Evolutionary conservation across 495 filamentous ascomycete species (phyloP), one percentile per base, ranked within the genome.

Genomic region (Trichoderma reesei): DNA sequence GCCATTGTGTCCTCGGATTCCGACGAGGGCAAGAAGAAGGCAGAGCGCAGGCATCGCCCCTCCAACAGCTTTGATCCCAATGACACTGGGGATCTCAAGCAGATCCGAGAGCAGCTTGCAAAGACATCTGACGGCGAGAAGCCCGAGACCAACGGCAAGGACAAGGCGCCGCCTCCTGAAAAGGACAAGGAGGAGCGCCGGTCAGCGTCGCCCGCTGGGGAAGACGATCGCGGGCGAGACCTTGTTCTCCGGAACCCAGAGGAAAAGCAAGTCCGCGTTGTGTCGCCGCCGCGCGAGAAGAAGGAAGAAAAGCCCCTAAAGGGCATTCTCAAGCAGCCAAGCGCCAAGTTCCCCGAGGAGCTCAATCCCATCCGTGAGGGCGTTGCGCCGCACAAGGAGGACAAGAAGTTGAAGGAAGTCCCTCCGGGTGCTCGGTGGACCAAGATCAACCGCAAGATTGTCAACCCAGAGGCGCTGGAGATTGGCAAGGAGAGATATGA

Each of bases 331-430:
- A 90, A 90, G 72, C 75, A 81, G 41, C 90, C 90, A 0, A 85
- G 82, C 3, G 78, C 81, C 31, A 87, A 86, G 66, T 96, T 95
- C 73, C 90, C 90, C 0, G 90, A 94, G 68, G 85, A 95, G 38
- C 80, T 83, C 0, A 84, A 87, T 61, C 85, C 88, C 1, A 83
- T 92, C n/a, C 79, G 91, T 34, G 90, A 95, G 70, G 91, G 91
- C n/a, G 91, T 94, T 14, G 89, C 90, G 4, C 91, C 91, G 16
- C 82, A 92, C 70, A 94, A 93, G 73, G 90, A 92, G 62, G 86
- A 88, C 60, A 90, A 90, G 74, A 88, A 88, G 72, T 79, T 86
- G 66, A 82, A 80, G 68, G 75, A 86, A 31, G 89, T 93, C 63
- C 91, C 90, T 6, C 78, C 85, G 0, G 87, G 86, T 41, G 91